These are phyloP conservation scores for Aspergillus tubingensis DNA, from an alignment of 2,329 filamentous ascomycete species.

Conservation along the genomic window DNA sequence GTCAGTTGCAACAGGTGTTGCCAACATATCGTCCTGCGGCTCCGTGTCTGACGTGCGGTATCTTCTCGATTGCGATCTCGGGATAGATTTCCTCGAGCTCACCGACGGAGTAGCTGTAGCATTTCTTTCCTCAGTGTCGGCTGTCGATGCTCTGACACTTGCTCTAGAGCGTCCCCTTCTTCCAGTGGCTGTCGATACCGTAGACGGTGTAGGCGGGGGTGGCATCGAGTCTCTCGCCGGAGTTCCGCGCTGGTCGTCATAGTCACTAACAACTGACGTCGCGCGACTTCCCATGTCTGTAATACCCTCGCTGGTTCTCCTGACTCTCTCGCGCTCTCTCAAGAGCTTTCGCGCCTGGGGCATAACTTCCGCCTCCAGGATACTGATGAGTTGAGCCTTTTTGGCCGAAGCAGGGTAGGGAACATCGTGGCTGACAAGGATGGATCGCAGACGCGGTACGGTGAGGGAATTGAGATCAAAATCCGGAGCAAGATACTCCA, in stretches of 20 bases:
- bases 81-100: slow-evolving; percentile 33
- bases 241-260: slow-evolving; percentile 62
- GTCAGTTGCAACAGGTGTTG: slow-evolving; percentile 40
- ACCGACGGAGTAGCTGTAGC: slow-evolving; percentile 30
- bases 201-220: slow-evolving; percentile 52
- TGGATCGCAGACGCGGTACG: slow-evolving; percentile 83
- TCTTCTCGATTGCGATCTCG: slow-evolving; percentile 39
- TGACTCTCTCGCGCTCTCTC: slow-evolving; percentile 72
- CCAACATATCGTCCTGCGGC: slow-evolving; percentile 32
- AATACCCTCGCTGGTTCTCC: slow-evolving; percentile 86
- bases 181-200: slow-evolving; percentile 56
- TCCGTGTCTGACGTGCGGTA: slow-evolving; percentile 35
- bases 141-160: slow-evolving; percentile 50
- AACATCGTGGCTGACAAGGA: slow-evolving; percentile 86
- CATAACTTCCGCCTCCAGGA: slow-evolving; percentile 77
- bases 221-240: slow-evolving; percentile 47
- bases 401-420: slow-evolving; percentile 86
- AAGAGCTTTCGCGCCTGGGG: slow-evolving; percentile 78
- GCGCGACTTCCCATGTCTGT: slow-evolving; percentile 68
- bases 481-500: slow-evolving; percentile 80
- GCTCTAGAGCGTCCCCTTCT: slow-evolving; percentile 56
- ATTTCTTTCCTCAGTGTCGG: slow-evolving; percentile 37
- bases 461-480: slow-evolving; percentile 85
- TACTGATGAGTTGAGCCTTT: slow-evolving; percentile 81
- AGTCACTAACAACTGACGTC: slow-evolving; percentile 60